Evolutionary conservation across 257 asterid genomes (phyloP).

Genomic region (Agastache rugosa): DNA sequence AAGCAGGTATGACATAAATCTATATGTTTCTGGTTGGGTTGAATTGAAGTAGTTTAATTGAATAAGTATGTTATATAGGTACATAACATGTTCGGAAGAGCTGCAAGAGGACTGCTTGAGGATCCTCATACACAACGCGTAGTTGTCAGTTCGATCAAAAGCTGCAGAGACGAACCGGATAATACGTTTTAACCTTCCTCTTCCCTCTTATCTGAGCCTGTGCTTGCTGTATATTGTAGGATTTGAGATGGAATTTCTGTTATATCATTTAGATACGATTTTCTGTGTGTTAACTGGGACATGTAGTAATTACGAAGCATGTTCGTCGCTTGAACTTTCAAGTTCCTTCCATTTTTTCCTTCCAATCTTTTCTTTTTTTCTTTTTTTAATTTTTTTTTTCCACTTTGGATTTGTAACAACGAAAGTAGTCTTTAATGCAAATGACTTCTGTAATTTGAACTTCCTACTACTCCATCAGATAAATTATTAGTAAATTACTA

Average conservation of each 20-base stretch:
- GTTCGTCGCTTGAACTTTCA: too few relatives aligned
- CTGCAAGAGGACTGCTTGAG: constrained; percentile 69
- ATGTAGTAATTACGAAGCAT: too few relatives aligned
- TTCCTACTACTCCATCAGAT: too few relatives aligned
- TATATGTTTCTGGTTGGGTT: not conserved
- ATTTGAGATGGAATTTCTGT: not conserved
- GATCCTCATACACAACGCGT: constrained; percentile 39
- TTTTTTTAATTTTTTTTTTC: too few relatives aligned
- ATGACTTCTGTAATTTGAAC: not conserved
- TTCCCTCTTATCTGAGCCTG: not conserved
- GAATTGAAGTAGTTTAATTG: not conserved
- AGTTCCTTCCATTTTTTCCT: too few relatives aligned
- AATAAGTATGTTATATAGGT: constrained; percentile 48
- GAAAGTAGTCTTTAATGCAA: not conserved
- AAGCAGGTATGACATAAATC: constrained; percentile 65
- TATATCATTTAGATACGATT: not conserved
- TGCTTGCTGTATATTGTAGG: not conserved
- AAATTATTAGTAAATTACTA: too few relatives aligned
- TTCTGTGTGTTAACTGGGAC: not conserved
- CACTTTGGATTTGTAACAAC: too few relatives aligned
- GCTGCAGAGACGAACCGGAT: not conserved
- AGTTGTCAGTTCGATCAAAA: constrained; percentile 23
- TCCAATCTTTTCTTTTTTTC: too few relatives aligned
- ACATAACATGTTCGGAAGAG: constrained; percentile 76
- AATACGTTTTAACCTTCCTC: not conserved